phyloP scores from a whole-genome alignment of 805 yeast species.

The Komagataella populi region DNA sequence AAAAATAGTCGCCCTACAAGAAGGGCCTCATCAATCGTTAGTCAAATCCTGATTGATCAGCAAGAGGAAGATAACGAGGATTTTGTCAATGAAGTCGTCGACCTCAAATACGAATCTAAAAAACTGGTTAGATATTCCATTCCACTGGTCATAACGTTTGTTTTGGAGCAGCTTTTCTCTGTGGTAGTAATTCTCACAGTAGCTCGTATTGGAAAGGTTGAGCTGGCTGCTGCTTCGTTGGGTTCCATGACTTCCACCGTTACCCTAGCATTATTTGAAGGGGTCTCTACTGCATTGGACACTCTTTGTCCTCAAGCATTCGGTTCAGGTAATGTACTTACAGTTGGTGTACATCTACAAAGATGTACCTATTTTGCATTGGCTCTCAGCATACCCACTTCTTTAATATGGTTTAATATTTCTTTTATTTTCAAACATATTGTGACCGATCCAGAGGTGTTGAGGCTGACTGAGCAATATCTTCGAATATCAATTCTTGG shows the following conservation, averaged over 20 bases:
- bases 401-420: constrained; percentile 50
- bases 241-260: constrained; percentile 75
- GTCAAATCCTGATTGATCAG: constrained; percentile 3
- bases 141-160: constrained; percentile 54
- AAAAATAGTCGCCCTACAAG: constrained; percentile 7
- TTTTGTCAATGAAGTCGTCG: constrained; percentile 15
- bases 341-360: constrained; percentile 57
- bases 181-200: constrained; percentile 72
- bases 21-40: not conserved
- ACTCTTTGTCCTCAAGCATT: constrained; percentile 72
- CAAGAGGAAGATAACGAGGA: constrained; percentile 15
- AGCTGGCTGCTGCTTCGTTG: constrained; percentile 64
- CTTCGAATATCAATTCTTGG: constrained; percentile 45
- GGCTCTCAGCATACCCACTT: constrained; percentile 43
- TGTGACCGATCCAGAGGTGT: constrained; percentile 30
- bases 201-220: constrained; percentile 58
- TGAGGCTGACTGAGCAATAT: constrained; percentile 41
- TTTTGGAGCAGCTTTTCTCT: constrained; percentile 58
- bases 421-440: constrained; percentile 28
- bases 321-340: constrained; percentile 48
- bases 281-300: constrained; percentile 62
- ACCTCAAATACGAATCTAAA: constrained; percentile 14
- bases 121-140: constrained; percentile 26
- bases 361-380: constrained; percentile 55
- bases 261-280: constrained; percentile 61